phyloP scores from a whole-genome alignment of 345 rosid genomes.

The Barbarea vulgaris region DNA sequence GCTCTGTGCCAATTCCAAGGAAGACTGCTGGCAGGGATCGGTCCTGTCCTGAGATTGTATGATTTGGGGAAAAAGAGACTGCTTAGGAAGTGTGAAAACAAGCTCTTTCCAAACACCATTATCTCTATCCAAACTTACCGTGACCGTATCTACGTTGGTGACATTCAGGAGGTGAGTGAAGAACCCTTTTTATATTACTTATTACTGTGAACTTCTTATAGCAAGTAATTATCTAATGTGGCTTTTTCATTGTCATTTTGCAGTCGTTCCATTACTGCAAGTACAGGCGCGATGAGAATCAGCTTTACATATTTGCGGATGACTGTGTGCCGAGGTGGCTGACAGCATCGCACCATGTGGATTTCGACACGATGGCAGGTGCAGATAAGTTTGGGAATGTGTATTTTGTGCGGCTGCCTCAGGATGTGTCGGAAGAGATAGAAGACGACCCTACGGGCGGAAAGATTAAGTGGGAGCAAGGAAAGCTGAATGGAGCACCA shows the following conservation, averaged over 20 bases:
- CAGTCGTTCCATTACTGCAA: conserved; percentile 99
- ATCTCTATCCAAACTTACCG: conserved; percentile 80
- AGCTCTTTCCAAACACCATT: conserved; percentile 87
- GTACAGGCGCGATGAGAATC: conserved; percentile 96
- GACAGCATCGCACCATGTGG: conserved; percentile 81
- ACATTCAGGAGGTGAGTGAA: conserved; percentile 87
- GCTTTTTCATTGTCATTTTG: conserved; percentile 26
- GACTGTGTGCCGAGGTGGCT: conserved; percentile 96
- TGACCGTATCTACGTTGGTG: conserved; percentile 83
- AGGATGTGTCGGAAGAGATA: conserved; percentile 93
- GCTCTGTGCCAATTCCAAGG: conserved; percentile 96
- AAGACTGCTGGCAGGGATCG: conserved; percentile 89
- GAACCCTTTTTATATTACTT: neutral
- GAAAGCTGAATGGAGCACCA: conserved; percentile 94
- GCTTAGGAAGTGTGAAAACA: conserved; percentile 96
- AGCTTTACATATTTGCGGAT: conserved; percentile 90
- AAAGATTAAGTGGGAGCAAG: conserved; percentile 98
- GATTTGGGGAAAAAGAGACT: conserved; percentile 90
- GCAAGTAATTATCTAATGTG: neutral
- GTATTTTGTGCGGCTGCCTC: conserved; percentile 78
- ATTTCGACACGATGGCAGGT: conserved; percentile 95
- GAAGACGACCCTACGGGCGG: conserved; percentile 98
- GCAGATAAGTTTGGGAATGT: conserved; percentile 93
- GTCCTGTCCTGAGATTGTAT: conserved; percentile 83
- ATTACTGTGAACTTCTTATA: neutral